Evolutionary conservation across 768 basidiomycete species (phyloP).

Genomic region (Gymnopilus junonius): DNA sequence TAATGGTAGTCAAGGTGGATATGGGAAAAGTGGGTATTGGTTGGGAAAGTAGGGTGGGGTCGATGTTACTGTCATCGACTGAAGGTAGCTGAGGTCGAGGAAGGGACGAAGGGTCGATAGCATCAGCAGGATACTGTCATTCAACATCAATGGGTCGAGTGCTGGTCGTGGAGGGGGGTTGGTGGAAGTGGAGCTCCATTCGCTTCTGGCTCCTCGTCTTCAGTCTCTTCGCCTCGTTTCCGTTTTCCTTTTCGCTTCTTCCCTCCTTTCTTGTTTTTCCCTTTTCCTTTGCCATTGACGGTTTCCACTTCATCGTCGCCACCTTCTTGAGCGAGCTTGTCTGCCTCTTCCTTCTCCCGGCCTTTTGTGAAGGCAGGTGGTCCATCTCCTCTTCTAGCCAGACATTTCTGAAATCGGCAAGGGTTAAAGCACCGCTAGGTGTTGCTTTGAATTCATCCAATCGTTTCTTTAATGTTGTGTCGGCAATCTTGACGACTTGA

Average conservation of each 20-base stretch:
- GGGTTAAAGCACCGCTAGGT: constrained; percentile 80
- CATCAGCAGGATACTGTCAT: constrained; percentile 68
- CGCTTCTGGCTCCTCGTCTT: constrained; percentile 29
- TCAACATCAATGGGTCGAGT: constrained; percentile 64
- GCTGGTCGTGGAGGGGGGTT: constrained; percentile 29
- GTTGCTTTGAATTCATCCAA: constrained; percentile 95
- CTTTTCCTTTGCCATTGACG: constrained; percentile 38
- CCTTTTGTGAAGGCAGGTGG: constrained; percentile 88
- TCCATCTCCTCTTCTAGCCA: constrained; percentile 94
- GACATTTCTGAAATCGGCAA: constrained; percentile 88
- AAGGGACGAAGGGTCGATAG: constrained; percentile 21
- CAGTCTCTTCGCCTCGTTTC: constrained; percentile 32
- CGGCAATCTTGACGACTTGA: constrained; percentile 99
- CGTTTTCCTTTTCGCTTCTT: constrained; percentile 39
- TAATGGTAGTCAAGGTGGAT: not conserved
- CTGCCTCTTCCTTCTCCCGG: constrained; percentile 68
- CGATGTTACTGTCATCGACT: constrained; percentile 54
- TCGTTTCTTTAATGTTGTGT: constrained; percentile 90
- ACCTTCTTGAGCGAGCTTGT: constrained; percentile 43
- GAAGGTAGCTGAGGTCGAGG: constrained; percentile 47
- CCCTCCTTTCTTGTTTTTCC: constrained; percentile 43
- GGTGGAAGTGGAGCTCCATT: not conserved
- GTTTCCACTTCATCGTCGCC: constrained; percentile 35
- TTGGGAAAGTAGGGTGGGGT: constrained; percentile 53
- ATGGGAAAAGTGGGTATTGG: constrained; percentile 13